A percentile compares a stretch with the other conserved stretches of the same genome.
phyloP scores from a whole-genome alignment of 208 protist genomes.

The Crithidia fasciculata region DNA sequence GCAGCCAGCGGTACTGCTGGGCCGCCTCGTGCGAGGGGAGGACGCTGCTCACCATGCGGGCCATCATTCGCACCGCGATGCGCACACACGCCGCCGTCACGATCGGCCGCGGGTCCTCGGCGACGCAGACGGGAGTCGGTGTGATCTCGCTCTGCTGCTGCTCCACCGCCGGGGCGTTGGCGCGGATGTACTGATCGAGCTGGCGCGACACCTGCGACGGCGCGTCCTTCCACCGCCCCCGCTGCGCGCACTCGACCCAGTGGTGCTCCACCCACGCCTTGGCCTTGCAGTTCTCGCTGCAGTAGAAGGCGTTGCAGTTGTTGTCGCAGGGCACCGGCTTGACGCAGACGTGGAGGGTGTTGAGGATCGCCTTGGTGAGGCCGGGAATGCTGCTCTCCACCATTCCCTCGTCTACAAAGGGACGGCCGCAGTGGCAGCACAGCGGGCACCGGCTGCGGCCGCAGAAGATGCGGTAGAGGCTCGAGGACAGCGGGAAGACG shows the following conservation, averaged over 20 bases:
- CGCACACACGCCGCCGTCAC: conserved; percentile 51
- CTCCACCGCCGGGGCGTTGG: background rate
- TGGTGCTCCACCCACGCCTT: conserved; percentile 79
- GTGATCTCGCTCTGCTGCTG: background rate
- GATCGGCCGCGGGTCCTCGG: conserved; percentile 29
- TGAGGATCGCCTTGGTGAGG: conserved; percentile 40
- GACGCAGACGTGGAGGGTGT: conserved; percentile 38
- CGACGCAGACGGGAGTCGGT: conserved; percentile 16
- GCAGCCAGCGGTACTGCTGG: conserved; percentile 69
- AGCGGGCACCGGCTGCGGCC: conserved; percentile 27
- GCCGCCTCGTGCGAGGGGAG: conserved; percentile 50
- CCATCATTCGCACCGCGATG: conserved; percentile 78
- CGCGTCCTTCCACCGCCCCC: conserved; percentile 69
- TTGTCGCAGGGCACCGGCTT: conserved; percentile 56
- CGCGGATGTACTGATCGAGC: conserved; percentile 36
- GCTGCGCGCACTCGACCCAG: conserved; percentile 72
- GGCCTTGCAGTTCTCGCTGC: conserved; percentile 66
- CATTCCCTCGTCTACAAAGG: conserved; percentile 43
- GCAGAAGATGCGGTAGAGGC: conserved; percentile 21
- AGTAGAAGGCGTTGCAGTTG: conserved; percentile 68
- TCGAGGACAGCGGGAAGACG: conserved; percentile 29
- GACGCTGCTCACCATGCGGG: conserved; percentile 58
- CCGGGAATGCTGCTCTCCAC: conserved; percentile 40
- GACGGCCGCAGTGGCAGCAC: conserved; percentile 65
- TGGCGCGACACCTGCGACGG: conserved; percentile 32